Percentiles rank a stretch among this genome's conserved stretches.
Conservation (phyloP, 2,329 filamentous ascomycete species). For the Paraphoma chrysanthemicola region DNA sequence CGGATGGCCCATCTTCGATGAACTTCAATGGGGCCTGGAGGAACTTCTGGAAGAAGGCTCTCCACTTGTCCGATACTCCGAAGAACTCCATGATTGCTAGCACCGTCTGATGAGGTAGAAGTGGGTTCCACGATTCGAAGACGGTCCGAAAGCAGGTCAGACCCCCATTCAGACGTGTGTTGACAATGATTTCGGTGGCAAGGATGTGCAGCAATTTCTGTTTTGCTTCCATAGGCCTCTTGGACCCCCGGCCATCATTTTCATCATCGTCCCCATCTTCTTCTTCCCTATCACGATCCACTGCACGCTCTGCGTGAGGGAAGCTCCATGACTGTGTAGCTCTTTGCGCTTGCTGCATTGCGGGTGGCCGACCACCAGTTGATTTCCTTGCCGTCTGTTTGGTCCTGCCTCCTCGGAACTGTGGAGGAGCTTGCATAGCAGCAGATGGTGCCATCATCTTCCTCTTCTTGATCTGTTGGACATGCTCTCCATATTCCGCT, state of each 20-base stretch:
- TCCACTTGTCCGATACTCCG: conserved; percentile 53
- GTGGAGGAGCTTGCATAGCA: neutral
- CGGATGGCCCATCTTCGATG: conserved; percentile 40
- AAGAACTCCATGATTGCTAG: conserved; percentile 54
- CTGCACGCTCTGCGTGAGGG: neutral
- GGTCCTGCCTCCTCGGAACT: neutral
- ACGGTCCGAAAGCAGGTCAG: conserved; percentile 39
- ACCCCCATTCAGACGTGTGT: conserved; percentile 36
- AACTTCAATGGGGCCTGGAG: conserved; percentile 56
- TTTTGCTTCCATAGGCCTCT: conserved; percentile 40
- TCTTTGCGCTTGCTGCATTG: neutral
- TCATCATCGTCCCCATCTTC: conserved; percentile 9
- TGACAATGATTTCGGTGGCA: conserved; percentile 40
- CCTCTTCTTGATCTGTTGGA: conserved; percentile 3
- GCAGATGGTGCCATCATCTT: neutral
- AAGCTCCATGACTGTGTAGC: neutral
- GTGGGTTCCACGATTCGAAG: conserved; percentile 40
- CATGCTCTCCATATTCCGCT: conserved; percentile 27
- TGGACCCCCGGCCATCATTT: conserved; percentile 7
- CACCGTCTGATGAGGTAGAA: conserved; percentile 55
- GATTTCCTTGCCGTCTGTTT: conserved; percentile 13
- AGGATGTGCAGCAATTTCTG: conserved; percentile 40
- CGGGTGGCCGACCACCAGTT: neutral
- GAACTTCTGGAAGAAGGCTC: conserved; percentile 55
- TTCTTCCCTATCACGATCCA: neutral